These are phyloP conservation scores for Tolypocladium paradoxum DNA, from an alignment of 2,329 filamentous ascomycete species.

Conservation along the genomic window DNA sequence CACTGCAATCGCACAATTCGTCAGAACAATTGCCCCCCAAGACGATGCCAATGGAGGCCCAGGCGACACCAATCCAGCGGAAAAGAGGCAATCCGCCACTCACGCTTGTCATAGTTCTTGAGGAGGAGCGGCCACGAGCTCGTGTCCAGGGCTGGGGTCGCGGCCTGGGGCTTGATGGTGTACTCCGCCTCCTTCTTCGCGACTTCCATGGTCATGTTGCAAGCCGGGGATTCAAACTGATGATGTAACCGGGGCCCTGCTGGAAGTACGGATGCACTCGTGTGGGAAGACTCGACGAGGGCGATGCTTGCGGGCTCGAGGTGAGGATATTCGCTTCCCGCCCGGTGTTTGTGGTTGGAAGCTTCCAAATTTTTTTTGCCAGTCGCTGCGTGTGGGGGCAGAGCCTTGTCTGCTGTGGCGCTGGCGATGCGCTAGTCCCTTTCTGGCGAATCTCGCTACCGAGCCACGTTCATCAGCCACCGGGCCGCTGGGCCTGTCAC, in stretches of 20 bases:
- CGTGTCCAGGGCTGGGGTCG: constrained; percentile 68
- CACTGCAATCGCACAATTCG: constrained; percentile 38
- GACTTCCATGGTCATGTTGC: constrained; percentile 37
- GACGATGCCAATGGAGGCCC: background rate
- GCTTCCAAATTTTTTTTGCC: constrained; percentile 11
- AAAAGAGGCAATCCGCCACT: constrained; percentile 22
- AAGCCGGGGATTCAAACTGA: background rate
- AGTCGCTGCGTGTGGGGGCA: constrained; percentile 7
- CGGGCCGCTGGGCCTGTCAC: background rate
- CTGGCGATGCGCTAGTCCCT: constrained; percentile 3
- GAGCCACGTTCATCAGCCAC: constrained; percentile 7
- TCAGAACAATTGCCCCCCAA: background rate
- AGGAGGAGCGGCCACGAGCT: constrained; percentile 87
- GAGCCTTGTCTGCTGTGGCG: constrained; percentile 8
- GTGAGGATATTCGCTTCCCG: constrained; percentile 7
- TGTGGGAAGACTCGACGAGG: constrained; percentile 10
- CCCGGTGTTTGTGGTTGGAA: constrained; percentile 5
- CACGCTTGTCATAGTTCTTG: constrained; percentile 92
- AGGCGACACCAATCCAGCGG: background rate
- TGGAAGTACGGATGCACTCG: constrained; percentile 7
- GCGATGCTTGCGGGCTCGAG: constrained; percentile 7
- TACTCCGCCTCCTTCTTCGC: constrained; percentile 45
- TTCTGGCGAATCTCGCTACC: background rate
- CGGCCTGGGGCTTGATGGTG: constrained; percentile 84
- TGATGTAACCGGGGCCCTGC: constrained; percentile 6